Evolutionary conservation across 2,329 filamentous ascomycete species (phyloP), one percentile per base, ranked within the genome.

Genomic region (Fusarium goolgardi): DNA sequence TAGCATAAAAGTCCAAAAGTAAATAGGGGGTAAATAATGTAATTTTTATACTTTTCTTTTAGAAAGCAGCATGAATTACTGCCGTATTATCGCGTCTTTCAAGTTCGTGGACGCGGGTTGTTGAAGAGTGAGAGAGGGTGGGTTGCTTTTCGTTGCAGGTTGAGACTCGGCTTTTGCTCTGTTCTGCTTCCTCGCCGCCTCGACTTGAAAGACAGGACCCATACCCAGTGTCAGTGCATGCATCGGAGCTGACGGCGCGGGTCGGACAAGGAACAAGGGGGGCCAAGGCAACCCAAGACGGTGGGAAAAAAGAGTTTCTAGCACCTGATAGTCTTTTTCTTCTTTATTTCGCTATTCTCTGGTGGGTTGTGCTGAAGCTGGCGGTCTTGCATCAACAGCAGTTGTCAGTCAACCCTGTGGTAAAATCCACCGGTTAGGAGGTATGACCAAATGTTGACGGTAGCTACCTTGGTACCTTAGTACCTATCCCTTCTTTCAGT

Each of bases 1-100:
- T 63, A 73, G 65, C 57, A 51, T 56, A 35, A 37, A 46, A 50
- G 40, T 45, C 41, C 40, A 52, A 32, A 50, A 21, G 25, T 50
- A 51, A 60, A 56, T 35, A n/a, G 39, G 52, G 35, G 37, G 18
- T 34, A 20, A 16, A n/a, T 47, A n/a, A 44, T 55, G 47, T 21
- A 40, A 13, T 64, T 70, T 55, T 55, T 29, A 23, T 62, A 78
- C 77, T 73, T 72, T 63, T 67, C 68, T 73, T 69, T 71, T 59
- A 56, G 64, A 67, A 67, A 72, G 68, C 67, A 74, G 75, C 75
- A 79, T 78, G 69, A 72, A 73, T 71, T 71, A 69, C 72, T 70
- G 75, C 71, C 65, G 67, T 71, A 59, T 32, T 59, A 73, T 77
- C 75, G 75, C 77, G 76, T 74, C 64, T 71, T 73, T 72, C 64